phyloP scores from a whole-genome alignment of 352 stramenopile species.

The Hyaloperonospora brassicae region DNA sequence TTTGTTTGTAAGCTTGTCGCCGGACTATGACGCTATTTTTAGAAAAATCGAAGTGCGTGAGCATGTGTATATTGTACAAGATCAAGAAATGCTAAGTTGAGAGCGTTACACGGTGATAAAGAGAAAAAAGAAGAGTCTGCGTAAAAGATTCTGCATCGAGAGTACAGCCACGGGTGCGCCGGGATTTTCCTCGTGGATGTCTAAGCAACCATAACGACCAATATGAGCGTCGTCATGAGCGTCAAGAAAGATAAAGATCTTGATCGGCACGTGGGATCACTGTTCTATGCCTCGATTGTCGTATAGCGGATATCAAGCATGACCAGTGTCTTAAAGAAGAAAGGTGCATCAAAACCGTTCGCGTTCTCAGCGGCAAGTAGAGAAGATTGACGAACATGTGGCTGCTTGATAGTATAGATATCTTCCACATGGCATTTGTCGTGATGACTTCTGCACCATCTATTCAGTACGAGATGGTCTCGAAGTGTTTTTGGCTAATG shows the following conservation, averaged over 20 bases:
- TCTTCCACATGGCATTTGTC: slow-evolving; percentile 3
- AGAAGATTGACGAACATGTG: neutral
- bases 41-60: neutral
- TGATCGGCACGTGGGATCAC: neutral
- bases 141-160: too few relatives aligned
- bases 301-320: too few relatives aligned
- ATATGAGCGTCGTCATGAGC: too few relatives aligned
- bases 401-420: slow-evolving; percentile 3
- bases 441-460: neutral
- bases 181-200: too few relatives aligned
- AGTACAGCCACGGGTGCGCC: neutral
- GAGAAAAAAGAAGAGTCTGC: too few relatives aligned
- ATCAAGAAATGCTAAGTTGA: too few relatives aligned
- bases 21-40: neutral
- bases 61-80: too few relatives aligned
- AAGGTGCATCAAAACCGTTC: too few relatives aligned
- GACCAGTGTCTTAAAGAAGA: too few relatives aligned
- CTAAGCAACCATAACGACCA: too few relatives aligned
- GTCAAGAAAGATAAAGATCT: neutral
- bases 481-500: neutral
- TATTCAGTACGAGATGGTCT: neutral
- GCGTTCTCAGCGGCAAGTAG: neutral
- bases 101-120: too few relatives aligned
- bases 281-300: too few relatives aligned
- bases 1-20: neutral